Evolutionary conservation across 202 grass and related monocot genomes (phyloP), one percentile per base, ranked within the genome.

Genomic region (Brachypodium distachyon): DNA sequence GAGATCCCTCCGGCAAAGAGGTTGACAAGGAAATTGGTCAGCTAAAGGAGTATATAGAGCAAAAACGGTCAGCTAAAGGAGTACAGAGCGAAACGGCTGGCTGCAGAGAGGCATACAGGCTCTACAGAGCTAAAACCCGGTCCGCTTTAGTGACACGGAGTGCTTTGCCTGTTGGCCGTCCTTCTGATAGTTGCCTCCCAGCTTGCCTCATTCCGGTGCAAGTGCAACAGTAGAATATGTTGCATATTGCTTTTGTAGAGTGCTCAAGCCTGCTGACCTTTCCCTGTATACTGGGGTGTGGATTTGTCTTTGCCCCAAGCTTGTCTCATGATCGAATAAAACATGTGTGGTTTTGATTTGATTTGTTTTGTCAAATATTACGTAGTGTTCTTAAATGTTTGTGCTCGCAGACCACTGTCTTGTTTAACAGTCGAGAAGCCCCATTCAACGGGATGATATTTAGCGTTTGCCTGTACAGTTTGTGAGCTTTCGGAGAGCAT

Each of bases 1-100:
- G 84, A 94, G 49, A 90, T 94, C 34, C 86, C 94, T 57, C 81
- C 94, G 58, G 74, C 82, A 67, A 90, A 89, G 79, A 85, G 89
- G 34, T 88, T 84, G 60, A 86, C 89, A 58, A 83, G 91, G 70
- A 98, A 94, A 82, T 59, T 88, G 59, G 65, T 90, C 39, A 86
- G 91, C 70, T 98, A 82, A 94, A 61, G 29, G 46, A 76, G 48
- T 47, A 40, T 48, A 49, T 44, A 49, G 62, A 36, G 29, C n/a
- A 39, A 75, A 63, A 8, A 40, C 12, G 12, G 18, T 75, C 47
- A 49, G 18, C 70, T 98, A 82, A 94, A 61, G 29, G 46, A 76
- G 48, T 47, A 40, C 41, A 49, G 53, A 49, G 62, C 43, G 29
- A 63, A 8, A 40, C 12, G 12, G 18, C 70, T 39, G 41, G 18